Evolutionary conservation across 139 green algal species (phyloP).

Genomic region (Chlorella vulgaris): DNA sequence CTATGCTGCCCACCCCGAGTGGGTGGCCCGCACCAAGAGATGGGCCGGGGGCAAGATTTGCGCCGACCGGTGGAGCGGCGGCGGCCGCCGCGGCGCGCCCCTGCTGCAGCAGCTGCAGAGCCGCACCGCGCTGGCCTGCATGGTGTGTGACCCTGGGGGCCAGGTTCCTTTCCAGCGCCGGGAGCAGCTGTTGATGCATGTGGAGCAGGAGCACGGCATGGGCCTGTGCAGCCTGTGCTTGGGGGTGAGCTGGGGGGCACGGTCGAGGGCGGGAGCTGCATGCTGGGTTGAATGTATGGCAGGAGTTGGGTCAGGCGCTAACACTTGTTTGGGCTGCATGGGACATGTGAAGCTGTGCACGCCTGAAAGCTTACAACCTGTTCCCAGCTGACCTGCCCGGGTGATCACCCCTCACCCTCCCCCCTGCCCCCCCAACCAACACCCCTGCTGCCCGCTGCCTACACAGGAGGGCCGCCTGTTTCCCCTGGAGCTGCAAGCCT

Average conservation of each 20-base stretch:
- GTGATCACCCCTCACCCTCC: not conserved
- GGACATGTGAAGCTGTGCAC: not conserved
- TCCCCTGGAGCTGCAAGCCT: conserved; percentile 56
- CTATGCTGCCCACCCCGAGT: not conserved
- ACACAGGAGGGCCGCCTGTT: conserved; percentile 53
- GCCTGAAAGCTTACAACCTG: not conserved
- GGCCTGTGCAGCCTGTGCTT: conserved; percentile 58
- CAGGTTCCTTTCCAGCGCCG: conserved; percentile 45
- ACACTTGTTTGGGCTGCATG: not conserved
- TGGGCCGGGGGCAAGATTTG: conserved; percentile 25
- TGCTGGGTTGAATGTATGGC: not conserved
- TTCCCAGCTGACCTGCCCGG: not conserved
- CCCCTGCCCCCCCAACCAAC: not conserved
- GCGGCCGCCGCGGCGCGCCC: conserved; percentile 9
- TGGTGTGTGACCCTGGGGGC: conserved; percentile 52
- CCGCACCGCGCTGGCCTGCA: conserved; percentile 55
- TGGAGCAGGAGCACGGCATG: conserved; percentile 39
- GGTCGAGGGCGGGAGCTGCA: not conserved
- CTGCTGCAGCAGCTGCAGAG: conserved; percentile 36
- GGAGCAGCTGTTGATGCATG: conserved; percentile 50
- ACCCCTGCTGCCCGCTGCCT: not conserved
- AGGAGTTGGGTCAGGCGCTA: not conserved
- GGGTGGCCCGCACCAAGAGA: not conserved
- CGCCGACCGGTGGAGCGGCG: conserved; percentile 28
- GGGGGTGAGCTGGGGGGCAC: not conserved